Percentiles rank a stretch among this genome's conserved stretches.
These are phyloP conservation scores for Ulota crispa DNA, from an alignment of 225 moss, liverwort and hornwort genomes.

Conservation along the genomic window DNA sequence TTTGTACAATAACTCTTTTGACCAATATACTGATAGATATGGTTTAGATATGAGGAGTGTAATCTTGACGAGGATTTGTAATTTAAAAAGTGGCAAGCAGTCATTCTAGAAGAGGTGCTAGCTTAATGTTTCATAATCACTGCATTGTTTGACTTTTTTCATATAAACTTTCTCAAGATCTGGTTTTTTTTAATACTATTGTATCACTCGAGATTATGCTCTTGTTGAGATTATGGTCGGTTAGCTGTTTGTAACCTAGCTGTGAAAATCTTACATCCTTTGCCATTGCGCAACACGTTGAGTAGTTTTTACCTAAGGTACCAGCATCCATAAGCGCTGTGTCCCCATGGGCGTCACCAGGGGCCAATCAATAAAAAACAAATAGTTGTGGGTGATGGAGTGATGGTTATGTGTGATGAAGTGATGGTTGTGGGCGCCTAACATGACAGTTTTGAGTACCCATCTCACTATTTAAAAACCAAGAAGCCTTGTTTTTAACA, in stretches of 20 bases:
- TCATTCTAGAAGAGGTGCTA: background rate
- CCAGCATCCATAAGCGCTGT: too few species aligned
- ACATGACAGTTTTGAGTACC: too few species aligned
- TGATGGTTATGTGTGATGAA: too few species aligned
- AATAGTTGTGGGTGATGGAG: too few species aligned
- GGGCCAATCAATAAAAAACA: too few species aligned
- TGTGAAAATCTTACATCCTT: background rate
- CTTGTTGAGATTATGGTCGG: background rate
- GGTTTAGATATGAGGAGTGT: too few species aligned
- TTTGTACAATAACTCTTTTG: background rate
- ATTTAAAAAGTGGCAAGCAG: background rate
- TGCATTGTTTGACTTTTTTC: background rate
- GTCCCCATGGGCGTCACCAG: too few species aligned
- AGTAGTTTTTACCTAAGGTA: too few species aligned
- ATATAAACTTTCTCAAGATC: background rate
- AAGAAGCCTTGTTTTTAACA: too few species aligned
- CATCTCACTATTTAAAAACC: too few species aligned
- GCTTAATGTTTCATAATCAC: background rate
- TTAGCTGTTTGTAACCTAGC: background rate
- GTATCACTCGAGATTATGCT: background rate
- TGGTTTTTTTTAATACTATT: background rate
- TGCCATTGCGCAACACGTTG: background rate
- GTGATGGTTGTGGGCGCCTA: too few species aligned
- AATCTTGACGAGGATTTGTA: background rate
- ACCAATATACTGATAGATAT: too few species aligned